Evolutionary conservation across 2,329 filamentous ascomycete genomes (phyloP).

Genomic region (Truncatella angustata): DNA sequence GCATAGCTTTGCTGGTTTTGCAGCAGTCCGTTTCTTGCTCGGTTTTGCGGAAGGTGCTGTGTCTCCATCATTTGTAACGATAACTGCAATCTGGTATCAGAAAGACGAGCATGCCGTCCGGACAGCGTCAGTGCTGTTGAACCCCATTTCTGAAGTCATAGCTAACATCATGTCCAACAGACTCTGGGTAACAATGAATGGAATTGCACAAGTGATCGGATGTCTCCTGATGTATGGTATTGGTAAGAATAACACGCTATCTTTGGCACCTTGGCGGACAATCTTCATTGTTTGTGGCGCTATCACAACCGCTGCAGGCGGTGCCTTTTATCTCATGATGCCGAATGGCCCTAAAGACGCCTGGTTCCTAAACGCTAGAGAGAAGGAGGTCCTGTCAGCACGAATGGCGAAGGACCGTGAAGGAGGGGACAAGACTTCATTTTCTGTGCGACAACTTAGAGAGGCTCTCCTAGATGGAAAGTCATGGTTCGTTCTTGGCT

Average conservation of each 20-base stretch:
- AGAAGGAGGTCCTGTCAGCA: constrained; percentile 38
- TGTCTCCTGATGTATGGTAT: constrained; percentile 50
- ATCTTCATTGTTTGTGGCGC: constrained; percentile 51
- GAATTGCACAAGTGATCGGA: constrained; percentile 43
- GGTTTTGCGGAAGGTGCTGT: constrained; percentile 37
- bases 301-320: constrained; percentile 39
- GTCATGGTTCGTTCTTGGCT: constrained; percentile 42
- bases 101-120: constrained; percentile 34
- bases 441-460: constrained; percentile 39
- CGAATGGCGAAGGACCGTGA: constrained; percentile 31
- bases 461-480: constrained; percentile 43
- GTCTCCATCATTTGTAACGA: constrained; percentile 32
- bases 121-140: constrained; percentile 16
- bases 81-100: constrained; percentile 41
- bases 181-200: constrained; percentile 44
- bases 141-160: background rate
- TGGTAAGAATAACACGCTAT: constrained; percentile 35
- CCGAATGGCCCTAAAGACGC: constrained; percentile 43
- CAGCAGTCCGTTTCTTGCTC: constrained; percentile 38
- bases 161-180: background rate
- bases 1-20: constrained; percentile 36
- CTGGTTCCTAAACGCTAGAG: constrained; percentile 45
- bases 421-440: constrained; percentile 36
- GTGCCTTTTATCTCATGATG: constrained; percentile 45
- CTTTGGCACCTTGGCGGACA: constrained; percentile 43